Conservation (phyloP, 768 basidiomycete species). For the Wakefieldia striispora region DNA sequence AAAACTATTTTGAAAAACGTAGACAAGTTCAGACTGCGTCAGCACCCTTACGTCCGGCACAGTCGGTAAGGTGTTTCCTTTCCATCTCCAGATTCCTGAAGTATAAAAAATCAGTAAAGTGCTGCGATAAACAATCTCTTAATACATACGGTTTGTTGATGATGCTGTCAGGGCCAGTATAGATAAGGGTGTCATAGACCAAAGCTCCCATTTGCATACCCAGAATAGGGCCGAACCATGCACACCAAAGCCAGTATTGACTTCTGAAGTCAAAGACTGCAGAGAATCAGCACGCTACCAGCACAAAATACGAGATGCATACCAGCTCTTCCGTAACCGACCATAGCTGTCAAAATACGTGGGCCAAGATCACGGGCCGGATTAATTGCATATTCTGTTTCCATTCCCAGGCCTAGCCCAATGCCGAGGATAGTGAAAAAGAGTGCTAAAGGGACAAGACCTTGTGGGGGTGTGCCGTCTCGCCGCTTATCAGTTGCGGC, state of each 20-base stretch:
- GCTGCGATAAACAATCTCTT: neutral
- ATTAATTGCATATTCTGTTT: constrained; percentile 67
- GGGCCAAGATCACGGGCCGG: constrained; percentile 75
- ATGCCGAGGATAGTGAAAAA: constrained; percentile 62
- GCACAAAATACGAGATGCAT: constrained; percentile 32
- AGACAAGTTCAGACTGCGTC: constrained; percentile 8
- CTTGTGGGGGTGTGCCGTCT: constrained; percentile 47
- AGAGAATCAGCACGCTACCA: neutral
- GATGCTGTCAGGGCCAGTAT: constrained; percentile 52
- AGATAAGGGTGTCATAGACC: constrained; percentile 59
- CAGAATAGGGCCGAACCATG: constrained; percentile 55
- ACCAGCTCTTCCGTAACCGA: constrained; percentile 56
- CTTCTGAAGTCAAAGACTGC: constrained; percentile 33
- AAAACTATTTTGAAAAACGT: neutral
- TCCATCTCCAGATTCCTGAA: constrained; percentile 12
- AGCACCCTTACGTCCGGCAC: neutral
- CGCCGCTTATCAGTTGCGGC: constrained; percentile 48
- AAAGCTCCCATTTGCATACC: constrained; percentile 55
- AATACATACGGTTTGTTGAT: constrained; percentile 49
- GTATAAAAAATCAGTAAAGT: neutral
- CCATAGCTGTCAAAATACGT: constrained; percentile 66
- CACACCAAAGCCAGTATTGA: constrained; percentile 78
- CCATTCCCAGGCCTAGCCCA: constrained; percentile 55
- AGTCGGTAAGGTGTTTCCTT: constrained; percentile 17
- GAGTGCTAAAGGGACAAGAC: constrained; percentile 52